Conservation (phyloP, 805 yeast genomes). For the Cyberlindnera subsufficiens region DNA sequence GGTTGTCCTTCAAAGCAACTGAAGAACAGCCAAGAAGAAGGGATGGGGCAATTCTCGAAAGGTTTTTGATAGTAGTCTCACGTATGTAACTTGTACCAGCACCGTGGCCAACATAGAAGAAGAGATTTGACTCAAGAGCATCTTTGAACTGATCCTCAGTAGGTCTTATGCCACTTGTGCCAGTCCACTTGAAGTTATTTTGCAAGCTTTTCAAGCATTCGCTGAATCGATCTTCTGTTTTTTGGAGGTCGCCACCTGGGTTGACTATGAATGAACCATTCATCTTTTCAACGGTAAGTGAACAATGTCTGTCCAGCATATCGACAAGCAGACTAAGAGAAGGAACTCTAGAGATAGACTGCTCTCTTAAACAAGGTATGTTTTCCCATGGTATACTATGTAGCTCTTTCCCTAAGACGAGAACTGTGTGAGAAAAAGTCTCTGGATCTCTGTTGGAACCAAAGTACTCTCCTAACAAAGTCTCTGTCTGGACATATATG, state of each 20-base stretch:
- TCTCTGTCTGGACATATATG: slow-evolving; percentile 46
- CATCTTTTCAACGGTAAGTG: slow-evolving; percentile 18
- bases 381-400: slow-evolving; percentile 90
- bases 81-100: slow-evolving; percentile 86
- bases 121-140: slow-evolving; percentile 42
- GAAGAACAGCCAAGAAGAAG: slow-evolving; percentile 89
- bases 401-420: slow-evolving; percentile 64
- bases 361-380: slow-evolving; percentile 43
- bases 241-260: slow-evolving; percentile 71
- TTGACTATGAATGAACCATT: slow-evolving; percentile 65
- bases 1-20: slow-evolving; percentile 54
- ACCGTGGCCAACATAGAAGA: slow-evolving; percentile 89
- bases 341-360: slow-evolving; percentile 72
- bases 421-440: slow-evolving; percentile 48
- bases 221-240: slow-evolving; percentile 58
- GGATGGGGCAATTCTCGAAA: slow-evolving; percentile 45
- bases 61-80: slow-evolving; percentile 43
- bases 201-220: slow-evolving; percentile 31
- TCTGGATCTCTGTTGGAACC: slow-evolving; percentile 7
- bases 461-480: slow-evolving; percentile 33
- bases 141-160: slow-evolving; percentile 44
- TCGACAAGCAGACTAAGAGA: slow-evolving; percentile 43
- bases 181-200: slow-evolving; percentile 38
- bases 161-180: slow-evolving; percentile 53
- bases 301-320: slow-evolving; percentile 23